A percentile compares a stretch with the other conserved stretches of the same genome.
Evolutionary conservation across 164 flowering plant species (phyloP).

Genomic region (Santalum album): DNA sequence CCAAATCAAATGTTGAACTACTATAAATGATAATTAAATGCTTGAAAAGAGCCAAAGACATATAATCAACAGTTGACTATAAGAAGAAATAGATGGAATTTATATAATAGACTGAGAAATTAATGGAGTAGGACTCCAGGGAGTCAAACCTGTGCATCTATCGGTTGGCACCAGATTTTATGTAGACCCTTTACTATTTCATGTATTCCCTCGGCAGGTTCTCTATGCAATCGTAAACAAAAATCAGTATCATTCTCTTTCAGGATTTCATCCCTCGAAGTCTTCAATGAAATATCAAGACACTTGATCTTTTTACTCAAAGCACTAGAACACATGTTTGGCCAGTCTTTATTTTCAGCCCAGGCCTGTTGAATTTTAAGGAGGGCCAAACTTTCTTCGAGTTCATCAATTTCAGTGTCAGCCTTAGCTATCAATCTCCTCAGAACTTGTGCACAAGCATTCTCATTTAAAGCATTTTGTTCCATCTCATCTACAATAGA

Average conservation of each 20-base stretch:
- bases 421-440: constrained; percentile 26
- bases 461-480: constrained; percentile 39
- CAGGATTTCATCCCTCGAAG: constrained; percentile 15
- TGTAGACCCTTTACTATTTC: constrained; percentile 32
- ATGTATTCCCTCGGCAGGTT: constrained; percentile 28
- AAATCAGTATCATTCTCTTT: constrained; percentile 12
- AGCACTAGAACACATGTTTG: constrained; percentile 21
- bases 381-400: constrained; percentile 30
- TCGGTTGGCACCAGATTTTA: constrained; percentile 6
- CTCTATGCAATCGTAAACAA: constrained; percentile 8
- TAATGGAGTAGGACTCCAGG: neutral
- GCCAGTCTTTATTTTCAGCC: constrained; percentile 23
- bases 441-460: constrained; percentile 35
- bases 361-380: constrained; percentile 36
- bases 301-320: constrained; percentile 25
- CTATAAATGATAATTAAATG: neutral
- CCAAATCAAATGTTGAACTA: neutral
- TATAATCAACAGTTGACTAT: too few species aligned
- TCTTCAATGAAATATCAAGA: constrained; percentile 16
- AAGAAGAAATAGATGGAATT: neutral
- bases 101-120: constrained; percentile 4
- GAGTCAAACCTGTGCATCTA: constrained; percentile 30
- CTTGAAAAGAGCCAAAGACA: too few species aligned
- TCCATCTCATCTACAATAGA: constrained; percentile 30
- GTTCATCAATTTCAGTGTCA: constrained; percentile 38